These are phyloP conservation scores for Cymbomonas tetramitiformis DNA, from an alignment of 139 green algal species.

Conservation along the genomic window DNA sequence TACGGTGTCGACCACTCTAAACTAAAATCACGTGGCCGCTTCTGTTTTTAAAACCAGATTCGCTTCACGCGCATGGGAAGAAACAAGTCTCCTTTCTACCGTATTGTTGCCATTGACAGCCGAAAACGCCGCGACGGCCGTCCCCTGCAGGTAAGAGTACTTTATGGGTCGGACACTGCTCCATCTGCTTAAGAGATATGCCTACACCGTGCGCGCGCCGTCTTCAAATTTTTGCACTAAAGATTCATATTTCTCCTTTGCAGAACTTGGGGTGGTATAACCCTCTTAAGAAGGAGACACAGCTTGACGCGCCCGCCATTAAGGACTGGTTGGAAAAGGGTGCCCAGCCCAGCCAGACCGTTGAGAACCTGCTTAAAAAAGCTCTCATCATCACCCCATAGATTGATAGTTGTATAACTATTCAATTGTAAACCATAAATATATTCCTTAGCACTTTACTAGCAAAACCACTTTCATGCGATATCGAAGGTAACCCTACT, in stretches of 20 bases:
- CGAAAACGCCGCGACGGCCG: constrained; percentile 56
- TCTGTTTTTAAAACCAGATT: no score
- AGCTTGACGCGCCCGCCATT: constrained; percentile 80
- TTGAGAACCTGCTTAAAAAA: constrained; percentile 62
- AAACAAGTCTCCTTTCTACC: constrained; percentile 72
- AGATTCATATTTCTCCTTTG: neutral
- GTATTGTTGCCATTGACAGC: constrained; percentile 78
- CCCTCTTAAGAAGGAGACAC: constrained; percentile 71
- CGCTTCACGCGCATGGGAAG: constrained; percentile 75
- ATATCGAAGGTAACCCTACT: no score
- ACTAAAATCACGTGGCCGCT: no score
- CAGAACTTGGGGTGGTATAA: constrained; percentile 74
- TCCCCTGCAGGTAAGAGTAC: constrained; percentile 57
- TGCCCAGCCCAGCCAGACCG: constrained; percentile 72
- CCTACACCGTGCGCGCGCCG: neutral
- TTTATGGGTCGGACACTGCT: neutral
- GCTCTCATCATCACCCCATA: constrained; percentile 47
- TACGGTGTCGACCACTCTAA: no score
- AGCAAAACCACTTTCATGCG: no score
- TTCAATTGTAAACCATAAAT: no score
- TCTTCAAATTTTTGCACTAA: neutral
- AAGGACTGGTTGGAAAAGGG: constrained; percentile 80
- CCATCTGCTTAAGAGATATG: neutral
- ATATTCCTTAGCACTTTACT: no score
- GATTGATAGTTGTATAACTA: no score